A percentile compares a stretch with the other conserved stretches of the same genome.
These are phyloP conservation scores for Vigna reflexopilosa DNA, from an alignment of 306 rosid genomes.

Conservation along the genomic window DNA sequence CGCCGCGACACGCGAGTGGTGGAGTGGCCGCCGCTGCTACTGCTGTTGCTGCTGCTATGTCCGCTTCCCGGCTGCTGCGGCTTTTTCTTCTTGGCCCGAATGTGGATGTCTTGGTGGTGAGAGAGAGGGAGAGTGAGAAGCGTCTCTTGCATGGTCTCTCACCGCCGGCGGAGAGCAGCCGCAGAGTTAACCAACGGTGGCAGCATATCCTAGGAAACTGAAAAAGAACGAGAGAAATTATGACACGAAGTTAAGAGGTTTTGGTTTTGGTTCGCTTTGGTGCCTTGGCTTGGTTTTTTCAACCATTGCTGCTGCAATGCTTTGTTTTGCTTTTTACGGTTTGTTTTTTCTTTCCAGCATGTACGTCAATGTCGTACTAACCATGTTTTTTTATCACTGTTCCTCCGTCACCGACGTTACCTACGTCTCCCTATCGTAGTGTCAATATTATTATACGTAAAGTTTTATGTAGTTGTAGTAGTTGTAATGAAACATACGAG, in stretches of 20 bases:
- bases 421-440: background rate
- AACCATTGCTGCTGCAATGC: constrained; percentile 8
- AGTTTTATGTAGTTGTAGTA: background rate
- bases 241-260: background rate
- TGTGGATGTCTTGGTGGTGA: constrained; percentile 31
- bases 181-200: constrained; percentile 40
- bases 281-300: background rate
- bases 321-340: background rate
- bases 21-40: background rate
- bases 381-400: background rate
- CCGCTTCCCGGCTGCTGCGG: constrained; percentile 20
- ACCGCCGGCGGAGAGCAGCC: constrained; percentile 18
- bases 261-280: background rate
- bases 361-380: constrained; percentile 11
- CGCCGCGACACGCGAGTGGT: constrained; percentile 41
- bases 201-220: constrained; percentile 30
- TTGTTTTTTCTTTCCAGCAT: constrained; percentile 4
- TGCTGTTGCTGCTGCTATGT: constrained; percentile 5
- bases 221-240: background rate
- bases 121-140: constrained; percentile 50
- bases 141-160: constrained; percentile 54
- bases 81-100: constrained; percentile 45
- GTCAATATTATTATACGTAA: constrained; percentile 2
- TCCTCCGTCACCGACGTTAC: constrained; percentile 15
- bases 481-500: background rate